Conservation (phyloP, 768 basidiomycete genomes). For the Boletus rubropictus region DNA sequence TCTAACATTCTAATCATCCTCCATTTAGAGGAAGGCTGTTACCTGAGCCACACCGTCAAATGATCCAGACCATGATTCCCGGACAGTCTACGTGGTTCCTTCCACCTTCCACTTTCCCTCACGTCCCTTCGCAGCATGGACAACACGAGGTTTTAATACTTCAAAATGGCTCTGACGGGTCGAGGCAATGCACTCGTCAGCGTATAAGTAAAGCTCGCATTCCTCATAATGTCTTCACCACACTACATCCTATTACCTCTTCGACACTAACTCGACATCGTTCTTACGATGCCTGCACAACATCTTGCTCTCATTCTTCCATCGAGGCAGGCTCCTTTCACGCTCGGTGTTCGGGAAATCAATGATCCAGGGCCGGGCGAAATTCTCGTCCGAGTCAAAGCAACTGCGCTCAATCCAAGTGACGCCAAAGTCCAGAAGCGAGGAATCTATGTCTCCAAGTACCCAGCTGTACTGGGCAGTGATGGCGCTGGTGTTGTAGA, state of each 20-base stretch:
- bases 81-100: constrained; percentile 20
- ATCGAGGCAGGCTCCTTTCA: constrained; percentile 32
- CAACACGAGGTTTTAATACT: constrained; percentile 32
- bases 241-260: constrained; percentile 12
- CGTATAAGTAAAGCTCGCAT: constrained; percentile 26
- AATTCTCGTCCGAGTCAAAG: constrained; percentile 42
- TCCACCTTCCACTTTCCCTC: constrained; percentile 22
- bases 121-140: constrained; percentile 28
- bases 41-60: constrained; percentile 28
- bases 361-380: constrained; percentile 43
- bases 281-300: constrained; percentile 21
- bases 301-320: constrained; percentile 30
- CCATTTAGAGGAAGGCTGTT: constrained; percentile 31
- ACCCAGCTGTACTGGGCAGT: constrained; percentile 42
- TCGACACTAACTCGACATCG: constrained; percentile 2
- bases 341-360: constrained; percentile 30
- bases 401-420: constrained; percentile 47
- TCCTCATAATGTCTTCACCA: constrained; percentile 18
- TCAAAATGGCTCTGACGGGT: constrained; percentile 19
- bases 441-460: constrained; percentile 35
- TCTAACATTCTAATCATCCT: constrained; percentile 27
- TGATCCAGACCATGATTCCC: constrained; percentile 31
- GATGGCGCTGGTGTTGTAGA: constrained; percentile 51
- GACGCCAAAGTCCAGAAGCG: constrained; percentile 48
- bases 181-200: constrained; percentile 27